These are phyloP conservation scores for barrel medic (Medicago truncatula) DNA, from an alignment of 306 rosid genomes.

Conservation along the genomic window MtrunA17r5.0-ANR NC_053044.1:43434501-43435000, in stretches of 20 bases:
- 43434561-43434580: slow-evolving; percentile 80
- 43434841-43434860: slow-evolving; percentile 68
- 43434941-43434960: slow-evolving; percentile 80
- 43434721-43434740: slow-evolving; percentile 59
- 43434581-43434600: slow-evolving; percentile 76
- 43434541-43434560: slow-evolving; percentile 62
- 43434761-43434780: slow-evolving; percentile 68
- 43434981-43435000: slow-evolving; percentile 77
- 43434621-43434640: slow-evolving; percentile 32
- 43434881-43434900: slow-evolving; percentile 82
- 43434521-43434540: slow-evolving; percentile 72
- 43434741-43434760: slow-evolving; percentile 87
- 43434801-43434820: slow-evolving; percentile 81
- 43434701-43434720: slow-evolving; percentile 52
- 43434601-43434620: slow-evolving; percentile 58
- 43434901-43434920: slow-evolving; percentile 90
- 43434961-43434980: slow-evolving; percentile 95
- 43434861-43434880: slow-evolving; percentile 83
- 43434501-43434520: slow-evolving; percentile 24
- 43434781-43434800: slow-evolving; percentile 64
- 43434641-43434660: slow-evolving; percentile 31
- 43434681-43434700: slow-evolving; percentile 12
- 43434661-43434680: slow-evolving; percentile 33
- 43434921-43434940: slow-evolving; percentile 82
- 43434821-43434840: slow-evolving; percentile 65